These are phyloP conservation scores for Bidens hawaiensis DNA, from an alignment of 140 eudicot genomes.

Conservation along the genomic window DNA sequence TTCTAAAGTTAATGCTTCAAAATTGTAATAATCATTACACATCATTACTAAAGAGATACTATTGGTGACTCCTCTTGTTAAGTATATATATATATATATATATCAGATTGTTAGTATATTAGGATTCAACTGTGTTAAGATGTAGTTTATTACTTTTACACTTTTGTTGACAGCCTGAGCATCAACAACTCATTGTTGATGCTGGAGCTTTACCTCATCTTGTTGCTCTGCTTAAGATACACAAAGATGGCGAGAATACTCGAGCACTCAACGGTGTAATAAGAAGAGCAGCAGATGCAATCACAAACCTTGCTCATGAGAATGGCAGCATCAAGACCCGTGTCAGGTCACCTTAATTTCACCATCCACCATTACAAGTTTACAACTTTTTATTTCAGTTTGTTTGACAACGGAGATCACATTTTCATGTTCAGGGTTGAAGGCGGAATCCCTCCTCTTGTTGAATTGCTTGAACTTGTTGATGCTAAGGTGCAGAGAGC, in stretches of 20 bases:
- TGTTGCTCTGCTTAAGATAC: slow-evolving; percentile 62
- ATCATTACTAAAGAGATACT: slow-evolving; percentile 6
- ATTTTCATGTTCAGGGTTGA: slow-evolving; percentile 46
- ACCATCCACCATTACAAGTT: not conserved
- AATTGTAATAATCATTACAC: slow-evolving; percentile 2
- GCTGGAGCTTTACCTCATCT: slow-evolving; percentile 81
- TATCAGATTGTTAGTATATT: no score
- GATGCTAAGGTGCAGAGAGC: slow-evolving; percentile 91
- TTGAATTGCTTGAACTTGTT: slow-evolving; percentile 67
- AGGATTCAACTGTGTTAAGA: no score
- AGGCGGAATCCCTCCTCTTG: slow-evolving; percentile 98
- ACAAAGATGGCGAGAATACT: slow-evolving; percentile 34
- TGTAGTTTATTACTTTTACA: no score
- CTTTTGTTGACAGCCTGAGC: slow-evolving; percentile 68
- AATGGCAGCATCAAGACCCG: slow-evolving; percentile 69
- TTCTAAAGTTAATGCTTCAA: not conserved
- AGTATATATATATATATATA: no score
- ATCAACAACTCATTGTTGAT: slow-evolving; percentile 89
- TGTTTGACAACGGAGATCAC: slow-evolving; percentile 3
- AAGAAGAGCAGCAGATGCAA: slow-evolving; percentile 86
- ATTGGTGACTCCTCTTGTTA: slow-evolving; percentile 16
- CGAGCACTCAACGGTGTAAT: slow-evolving; percentile 66
- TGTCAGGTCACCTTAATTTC: slow-evolving; percentile 49
- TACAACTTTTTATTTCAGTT: not conserved
- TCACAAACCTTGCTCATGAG: slow-evolving; percentile 91